Evolutionary conservation across 352 stramenopile species (phyloP), one percentile per base, ranked within the genome.

Genomic region (Phytopythium vexans): DNA sequence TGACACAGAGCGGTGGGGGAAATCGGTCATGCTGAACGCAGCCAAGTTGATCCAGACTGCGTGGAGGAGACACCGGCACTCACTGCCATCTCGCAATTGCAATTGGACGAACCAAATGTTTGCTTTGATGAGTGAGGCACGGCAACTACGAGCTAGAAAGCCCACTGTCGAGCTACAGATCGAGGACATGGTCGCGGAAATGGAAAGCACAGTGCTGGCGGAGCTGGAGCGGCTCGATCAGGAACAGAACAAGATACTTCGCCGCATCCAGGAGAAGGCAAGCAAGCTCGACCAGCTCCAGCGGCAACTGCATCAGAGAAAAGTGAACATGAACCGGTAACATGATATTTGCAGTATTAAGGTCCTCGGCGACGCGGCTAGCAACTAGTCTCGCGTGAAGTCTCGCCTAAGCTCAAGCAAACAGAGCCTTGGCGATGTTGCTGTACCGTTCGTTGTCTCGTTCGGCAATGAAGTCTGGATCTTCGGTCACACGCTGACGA

Each of bases 1-100:
- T n/a, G 77, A 88, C 39, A 52, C 76, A 43, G 70, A 81, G 15
- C 58, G 50, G 27, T 89, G 80, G 80, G 65, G 85, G 39, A 74
- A 83, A 16, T 43, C 49, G n/a, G 72, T 61, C 1, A 60, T 69
- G 6, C 62, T 65, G 14, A 82, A 74, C 21, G 73, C 80, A 1
- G 71, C 66, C 12, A 37, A 41, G 16, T 8, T 89, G 3, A 53
- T 91, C 37, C 77, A 88, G 56, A 40, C 58, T 3, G 70, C 79
- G 5, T 91, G 75, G 70, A 46, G 55, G 15, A 51, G 53, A n/a
- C 47, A 60, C 10, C 52, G 49, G 0, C 45, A 41, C n/a, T n/a
- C n/a, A n/a, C n/a, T n/a, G n/a, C n/a, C n/a, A n/a, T n/a, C n/a
- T 21, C 53, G 15, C 34, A 41, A 50, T n/a, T 4, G 2, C 3